Conservation (phyloP, 306 rosid species). For the Cicer bijugum region DNA sequence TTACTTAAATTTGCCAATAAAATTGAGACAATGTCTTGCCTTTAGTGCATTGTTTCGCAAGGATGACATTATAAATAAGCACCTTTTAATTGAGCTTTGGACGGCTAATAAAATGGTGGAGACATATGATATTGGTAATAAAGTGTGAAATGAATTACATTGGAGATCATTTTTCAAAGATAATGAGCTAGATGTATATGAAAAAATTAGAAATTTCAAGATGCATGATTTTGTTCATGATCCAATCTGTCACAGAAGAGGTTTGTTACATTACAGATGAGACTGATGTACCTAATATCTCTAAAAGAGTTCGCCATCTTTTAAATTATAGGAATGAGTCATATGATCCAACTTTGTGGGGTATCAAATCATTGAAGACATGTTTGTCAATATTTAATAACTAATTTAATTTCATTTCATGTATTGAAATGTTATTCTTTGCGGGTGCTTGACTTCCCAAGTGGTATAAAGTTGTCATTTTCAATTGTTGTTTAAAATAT, state of each 20-base stretch:
- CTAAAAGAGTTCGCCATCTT: background rate
- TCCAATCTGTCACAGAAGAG: background rate
- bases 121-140: background rate
- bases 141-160: slow-evolving; percentile 35
- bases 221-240: slow-evolving; percentile 45
- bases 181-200: background rate
- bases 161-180: slow-evolving; percentile 45
- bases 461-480: too few species aligned
- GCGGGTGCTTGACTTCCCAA: too few species aligned
- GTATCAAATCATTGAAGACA: too few species aligned
- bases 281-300: background rate
- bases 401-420: too few species aligned
- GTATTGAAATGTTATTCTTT: too few species aligned
- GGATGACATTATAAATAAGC: background rate
- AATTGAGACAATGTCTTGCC: slow-evolving; percentile 28
- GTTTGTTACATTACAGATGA: background rate
- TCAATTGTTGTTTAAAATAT: too few species aligned
- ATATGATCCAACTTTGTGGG: too few species aligned
- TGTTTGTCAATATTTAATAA: too few species aligned
- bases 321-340: too few species aligned
- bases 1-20: slow-evolving; percentile 6
- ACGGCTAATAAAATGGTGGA: background rate
- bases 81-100: slow-evolving; percentile 11
- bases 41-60: slow-evolving; percentile 9
- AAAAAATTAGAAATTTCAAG: background rate